These are phyloP conservation scores for Saccharum hybrid DNA, from an alignment of 202 grass and related monocot species.

Conservation along the genomic window DNA sequence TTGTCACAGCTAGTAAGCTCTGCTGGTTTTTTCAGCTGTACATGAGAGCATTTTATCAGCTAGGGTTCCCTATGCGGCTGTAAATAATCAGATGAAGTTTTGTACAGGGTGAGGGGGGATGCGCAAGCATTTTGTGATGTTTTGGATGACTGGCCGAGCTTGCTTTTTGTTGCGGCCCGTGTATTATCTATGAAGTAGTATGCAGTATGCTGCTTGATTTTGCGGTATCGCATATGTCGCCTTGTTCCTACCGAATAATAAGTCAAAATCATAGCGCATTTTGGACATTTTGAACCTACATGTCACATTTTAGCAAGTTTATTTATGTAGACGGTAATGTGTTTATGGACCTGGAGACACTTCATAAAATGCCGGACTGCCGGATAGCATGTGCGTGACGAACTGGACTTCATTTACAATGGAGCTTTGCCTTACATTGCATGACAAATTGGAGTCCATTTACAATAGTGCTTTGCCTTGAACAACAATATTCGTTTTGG, in stretches of 20 bases:
- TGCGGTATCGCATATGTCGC: not conserved
- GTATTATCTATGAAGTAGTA: not conserved
- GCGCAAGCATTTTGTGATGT: slow-evolving; percentile 12
- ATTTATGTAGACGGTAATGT: not conserved
- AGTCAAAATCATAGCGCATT: no score
- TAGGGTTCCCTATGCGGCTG: slow-evolving; percentile 18
- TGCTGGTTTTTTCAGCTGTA: slow-evolving; percentile 33
- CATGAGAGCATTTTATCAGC: slow-evolving; percentile 10
- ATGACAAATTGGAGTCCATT: not conserved
- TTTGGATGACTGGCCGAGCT: not conserved
- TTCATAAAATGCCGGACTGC: not conserved
- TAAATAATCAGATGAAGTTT: slow-evolving; percentile 47
- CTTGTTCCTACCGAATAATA: no score
- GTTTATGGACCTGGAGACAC: not conserved
- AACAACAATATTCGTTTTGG: no score
- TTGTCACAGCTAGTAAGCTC: not conserved
- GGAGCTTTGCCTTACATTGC: no score
- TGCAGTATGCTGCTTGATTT: not conserved
- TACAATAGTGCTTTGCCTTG: not conserved
- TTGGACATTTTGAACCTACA: no score
- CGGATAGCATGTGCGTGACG: not conserved
- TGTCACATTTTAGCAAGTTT: not conserved
- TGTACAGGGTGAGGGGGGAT: slow-evolving; percentile 16
- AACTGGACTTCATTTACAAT: not conserved
- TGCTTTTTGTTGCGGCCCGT: not conserved